A percentile compares a stretch with the other conserved stretches of the same genome.
phyloP scores from a whole-genome alignment of 2,329 filamentous ascomycete genomes.

The Chaetomium globosum region DNA sequence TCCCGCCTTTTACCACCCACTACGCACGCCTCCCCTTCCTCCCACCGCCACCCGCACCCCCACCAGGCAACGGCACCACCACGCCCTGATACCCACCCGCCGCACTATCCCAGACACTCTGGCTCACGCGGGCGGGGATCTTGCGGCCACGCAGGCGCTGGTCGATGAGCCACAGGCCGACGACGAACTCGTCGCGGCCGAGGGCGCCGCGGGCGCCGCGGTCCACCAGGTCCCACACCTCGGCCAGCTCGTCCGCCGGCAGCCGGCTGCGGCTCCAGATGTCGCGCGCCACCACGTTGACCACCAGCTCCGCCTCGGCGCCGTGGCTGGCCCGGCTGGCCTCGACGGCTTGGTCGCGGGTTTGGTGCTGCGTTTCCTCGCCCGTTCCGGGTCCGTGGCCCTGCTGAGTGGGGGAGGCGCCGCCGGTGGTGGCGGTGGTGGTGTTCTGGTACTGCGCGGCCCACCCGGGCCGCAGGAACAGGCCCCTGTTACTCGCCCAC shows the following conservation, averaged over 20 bases:
- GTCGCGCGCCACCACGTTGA: slow-evolving; percentile 70
- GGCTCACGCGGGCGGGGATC: slow-evolving; percentile 68
- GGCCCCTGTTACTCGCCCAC: slow-evolving; percentile 78
- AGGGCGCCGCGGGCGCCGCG: slow-evolving; percentile 58
- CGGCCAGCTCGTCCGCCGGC: slow-evolving; percentile 67
- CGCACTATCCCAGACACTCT: slow-evolving; percentile 76
- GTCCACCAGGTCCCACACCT: slow-evolving; percentile 78
- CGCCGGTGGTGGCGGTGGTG: not conserved
- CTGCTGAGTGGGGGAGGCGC: not conserved
- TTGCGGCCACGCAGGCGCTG: slow-evolving; percentile 79
- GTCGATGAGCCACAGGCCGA: slow-evolving; percentile 81
- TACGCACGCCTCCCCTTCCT: not conserved
- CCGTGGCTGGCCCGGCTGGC: slow-evolving; percentile 24
- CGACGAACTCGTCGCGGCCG: slow-evolving; percentile 72
- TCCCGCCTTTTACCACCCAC: not conserved
- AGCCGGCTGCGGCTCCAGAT: slow-evolving; percentile 75
- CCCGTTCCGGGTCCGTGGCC: not conserved
- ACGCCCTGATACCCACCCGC: slow-evolving; percentile 38
- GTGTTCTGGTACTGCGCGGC: not conserved
- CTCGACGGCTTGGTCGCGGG: slow-evolving; percentile 5
- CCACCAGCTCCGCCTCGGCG: slow-evolving; percentile 55
- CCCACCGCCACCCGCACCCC: not conserved
- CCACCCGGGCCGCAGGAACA: slow-evolving; percentile 44
- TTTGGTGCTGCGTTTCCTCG: not conserved
- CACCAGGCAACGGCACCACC: slow-evolving; percentile 20